These are phyloP conservation scores for Dactylellina drechsleri DNA, from an alignment of 2,329 filamentous ascomycete species.

Conservation along the genomic window DNA sequence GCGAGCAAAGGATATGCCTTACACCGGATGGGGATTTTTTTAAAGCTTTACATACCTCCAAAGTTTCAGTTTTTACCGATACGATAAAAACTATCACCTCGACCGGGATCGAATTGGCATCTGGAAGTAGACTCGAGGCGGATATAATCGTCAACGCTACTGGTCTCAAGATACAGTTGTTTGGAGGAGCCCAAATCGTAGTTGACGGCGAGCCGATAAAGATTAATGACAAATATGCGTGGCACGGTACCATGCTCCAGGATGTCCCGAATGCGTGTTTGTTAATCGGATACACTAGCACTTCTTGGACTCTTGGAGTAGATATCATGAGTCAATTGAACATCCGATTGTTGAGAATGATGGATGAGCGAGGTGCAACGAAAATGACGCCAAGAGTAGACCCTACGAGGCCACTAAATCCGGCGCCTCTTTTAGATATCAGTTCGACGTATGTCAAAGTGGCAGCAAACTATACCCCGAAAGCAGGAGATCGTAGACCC, in stretches of 20 bases:
- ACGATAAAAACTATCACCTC: conserved; percentile 65
- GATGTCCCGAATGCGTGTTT: conserved; percentile 71
- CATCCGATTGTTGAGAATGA: conserved; percentile 66
- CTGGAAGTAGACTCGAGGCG: conserved; percentile 66
- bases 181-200: conserved; percentile 66
- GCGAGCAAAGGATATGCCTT: conserved; percentile 80
- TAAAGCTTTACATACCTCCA: conserved; percentile 62
- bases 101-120: conserved; percentile 63
- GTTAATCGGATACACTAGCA: conserved; percentile 71
- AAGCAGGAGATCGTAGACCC: conserved; percentile 57
- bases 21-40: conserved; percentile 70
- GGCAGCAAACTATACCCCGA: conserved; percentile 64
- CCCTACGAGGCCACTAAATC: conserved; percentile 61
- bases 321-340: conserved; percentile 68
- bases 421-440: conserved; percentile 63
- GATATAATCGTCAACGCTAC: conserved; percentile 75
- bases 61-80: conserved; percentile 64
- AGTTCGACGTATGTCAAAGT: conserved; percentile 67
- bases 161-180: conserved; percentile 69
- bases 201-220: conserved; percentile 67
- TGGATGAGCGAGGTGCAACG: conserved; percentile 64
- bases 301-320: conserved; percentile 72
- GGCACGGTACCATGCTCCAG: conserved; percentile 72
- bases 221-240: conserved; percentile 67
- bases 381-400: conserved; percentile 64